These are phyloP conservation scores for Ajuga chamaepitys DNA, from an alignment of 257 asterid species.

Conservation along the genomic window DNA sequence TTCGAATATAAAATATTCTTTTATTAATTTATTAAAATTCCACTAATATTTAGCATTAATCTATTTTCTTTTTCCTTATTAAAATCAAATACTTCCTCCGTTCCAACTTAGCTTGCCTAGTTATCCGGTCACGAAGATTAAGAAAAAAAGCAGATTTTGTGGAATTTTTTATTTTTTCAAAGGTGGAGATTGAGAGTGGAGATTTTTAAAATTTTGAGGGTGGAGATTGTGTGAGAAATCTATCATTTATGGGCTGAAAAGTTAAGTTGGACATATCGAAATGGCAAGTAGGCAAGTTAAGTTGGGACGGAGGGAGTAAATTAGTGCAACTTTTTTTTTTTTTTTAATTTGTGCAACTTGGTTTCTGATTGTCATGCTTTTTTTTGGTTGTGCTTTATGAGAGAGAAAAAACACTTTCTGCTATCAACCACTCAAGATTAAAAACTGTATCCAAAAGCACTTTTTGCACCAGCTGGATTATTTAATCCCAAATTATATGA, in stretches of 20 bases:
- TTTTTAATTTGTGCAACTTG: conserved; percentile 16
- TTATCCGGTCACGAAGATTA: too few relatives aligned
- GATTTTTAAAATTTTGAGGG: too few relatives aligned
- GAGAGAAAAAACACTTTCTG: not conserved
- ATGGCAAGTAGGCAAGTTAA: too few relatives aligned
- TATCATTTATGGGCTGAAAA: too few relatives aligned
- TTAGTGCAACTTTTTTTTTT: conserved; percentile 6
- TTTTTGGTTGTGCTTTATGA: not conserved
- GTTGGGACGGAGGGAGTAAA: too few relatives aligned
- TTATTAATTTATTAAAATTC: not conserved
- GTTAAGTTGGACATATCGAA: too few relatives aligned
- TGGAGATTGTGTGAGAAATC: too few relatives aligned
- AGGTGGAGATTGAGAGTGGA: too few relatives aligned
- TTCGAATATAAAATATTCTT: conserved; percentile 1
- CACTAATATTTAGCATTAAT: conserved; percentile 1
- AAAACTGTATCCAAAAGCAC: conserved; percentile 17
- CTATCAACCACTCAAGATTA: conserved; percentile 26
- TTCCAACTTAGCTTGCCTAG: too few relatives aligned
- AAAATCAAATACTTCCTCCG: too few relatives aligned
- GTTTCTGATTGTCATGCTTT: not conserved
- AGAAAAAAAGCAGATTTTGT: too few relatives aligned
- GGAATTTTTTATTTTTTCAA: too few relatives aligned
- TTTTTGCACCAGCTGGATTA: conserved; percentile 6
- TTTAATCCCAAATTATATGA: conserved; percentile 2
- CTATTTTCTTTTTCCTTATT: not conserved